Base-by-base conservation (phyloP, 2,329 filamentous ascomycete genomes). In the Ophiostoma pallidulum region DNA sequence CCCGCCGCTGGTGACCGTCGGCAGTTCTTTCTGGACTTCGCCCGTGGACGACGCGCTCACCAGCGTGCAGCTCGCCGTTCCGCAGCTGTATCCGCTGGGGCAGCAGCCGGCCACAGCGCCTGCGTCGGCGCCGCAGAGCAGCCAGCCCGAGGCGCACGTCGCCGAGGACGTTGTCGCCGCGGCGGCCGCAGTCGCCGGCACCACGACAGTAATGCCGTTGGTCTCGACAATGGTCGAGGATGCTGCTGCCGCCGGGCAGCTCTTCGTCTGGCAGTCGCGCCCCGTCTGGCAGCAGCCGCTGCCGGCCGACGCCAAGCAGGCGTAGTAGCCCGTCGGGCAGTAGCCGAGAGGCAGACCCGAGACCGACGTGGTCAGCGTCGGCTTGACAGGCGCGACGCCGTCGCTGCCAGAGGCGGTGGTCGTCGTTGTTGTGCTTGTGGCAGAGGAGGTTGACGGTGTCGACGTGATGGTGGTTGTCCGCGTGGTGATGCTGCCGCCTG, bases 321-420 rank as follows among this genome's bases (percentile, higher is more conserved):
- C 83, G 64, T 97, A 97, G 70, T 90, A 97, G 3, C 90, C 90
- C 0, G 83, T 90, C 0, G 91, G 91, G 57, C 91, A 97, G 57
- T 74, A 70, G 28, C 64, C 64, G 14, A 62, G 55, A 1, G 69
- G 60, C 12, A 69, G 62, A 49, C 59, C 56, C 48, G 60, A 54
- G 39, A 41, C 57, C 53, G 36, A 57, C 1, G 68, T 67, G 44
- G 62, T 56, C 40, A 63, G 61, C 12, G 68, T 73, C 3, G 72
- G 75, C 14, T 73, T 68, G 57, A 72, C 68, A 1, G 75, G 72
- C 2, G 70, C 60, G 10, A 63, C 66, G 41, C 64, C 63, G 33
- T 66, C 70, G 5, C 66, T 65, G 39, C 61, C 62, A 20, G 61
- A 55, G 7, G 62, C 57, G 33, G 58, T 58, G 12, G 62, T 67